Base-by-base conservation (phyloP, 805 yeast species). In the Candida khao-thaluensis region DNA sequence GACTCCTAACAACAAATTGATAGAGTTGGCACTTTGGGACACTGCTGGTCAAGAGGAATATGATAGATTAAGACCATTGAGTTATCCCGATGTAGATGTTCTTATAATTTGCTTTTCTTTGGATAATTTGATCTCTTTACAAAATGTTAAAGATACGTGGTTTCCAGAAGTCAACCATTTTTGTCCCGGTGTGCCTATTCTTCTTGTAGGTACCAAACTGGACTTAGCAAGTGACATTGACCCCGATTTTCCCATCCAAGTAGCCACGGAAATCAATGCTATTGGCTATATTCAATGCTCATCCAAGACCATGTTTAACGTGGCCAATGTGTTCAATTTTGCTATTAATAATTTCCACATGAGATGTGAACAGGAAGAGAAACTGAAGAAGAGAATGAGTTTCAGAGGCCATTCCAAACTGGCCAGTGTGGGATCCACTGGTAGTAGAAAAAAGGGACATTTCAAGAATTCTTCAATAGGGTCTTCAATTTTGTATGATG, bases 31-130 rank as follows among this genome's bases (percentile, higher is more conserved):
- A 0, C 60, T 86, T 21, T 86, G 95, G 95, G 96, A 87, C 56
- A 85, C 95, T 1, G 95, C 95, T 0, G 93, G 95, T 3, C 93
- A 85, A 61, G 95, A 86, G 60, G 93, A 85, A 57, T 85, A 84
- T 54, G 90, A 82, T 56, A 66, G 95, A 38, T 64, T 86, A 40
- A 69, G 96, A 44, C 93, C 95, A 2, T 66, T 88, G 34, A 73
- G 84, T 30, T 87, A 87, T 54, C 82, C 90, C 5, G 95, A 85
- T 49, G 85, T 82, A 3, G 85, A 87, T 57, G 64, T 88, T 1
- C 60, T 88, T 12, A 65, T 90, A 41, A 67, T 88, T 7, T 89
- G 96, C 42, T 90, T 85, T 58, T 68, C 91, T 1, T 71, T 87
- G 20, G 82, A 81, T 50, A 74, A 73, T 40, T 62, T 69, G 14